Conservation (phyloP, 495 filamentous ascomycete genomes). For the Penicillium paxilli region DNA sequence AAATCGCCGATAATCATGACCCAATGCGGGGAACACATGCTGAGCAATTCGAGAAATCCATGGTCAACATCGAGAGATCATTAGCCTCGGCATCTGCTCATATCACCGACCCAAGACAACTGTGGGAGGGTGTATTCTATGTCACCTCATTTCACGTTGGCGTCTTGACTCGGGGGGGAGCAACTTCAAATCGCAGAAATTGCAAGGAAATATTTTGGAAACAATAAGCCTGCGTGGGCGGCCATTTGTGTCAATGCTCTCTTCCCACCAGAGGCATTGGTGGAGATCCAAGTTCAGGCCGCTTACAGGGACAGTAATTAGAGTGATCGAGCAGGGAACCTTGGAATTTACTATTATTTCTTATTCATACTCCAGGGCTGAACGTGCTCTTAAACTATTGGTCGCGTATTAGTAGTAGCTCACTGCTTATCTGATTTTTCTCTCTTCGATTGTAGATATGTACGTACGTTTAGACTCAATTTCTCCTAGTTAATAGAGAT, state of each 20-base stretch:
- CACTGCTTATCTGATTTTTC: too few relatives aligned
- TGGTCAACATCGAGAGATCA: conserved; percentile 8
- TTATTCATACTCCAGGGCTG: too few relatives aligned
- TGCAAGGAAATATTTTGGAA: conserved; percentile 4
- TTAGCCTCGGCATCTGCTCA: conserved; percentile 4
- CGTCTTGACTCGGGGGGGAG: not conserved
- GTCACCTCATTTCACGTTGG: conserved; percentile 4
- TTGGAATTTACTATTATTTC: too few relatives aligned
- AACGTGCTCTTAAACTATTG: too few relatives aligned
- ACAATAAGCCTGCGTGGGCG: conserved; percentile 1
- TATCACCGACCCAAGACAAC: not conserved
- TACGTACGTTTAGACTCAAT: too few relatives aligned
- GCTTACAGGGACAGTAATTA: not conserved
- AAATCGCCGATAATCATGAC: conserved; percentile 8
- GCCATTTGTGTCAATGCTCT: conserved; percentile 3
- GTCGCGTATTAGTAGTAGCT: too few relatives aligned
- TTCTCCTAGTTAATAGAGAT: too few relatives aligned
- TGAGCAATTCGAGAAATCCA: conserved; percentile 12
- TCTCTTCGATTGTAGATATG: too few relatives aligned
- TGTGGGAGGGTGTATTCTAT: not conserved
- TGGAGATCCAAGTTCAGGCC: conserved; percentile 1
- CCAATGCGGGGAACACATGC: conserved; percentile 7
- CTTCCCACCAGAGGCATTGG: conserved; percentile 2
- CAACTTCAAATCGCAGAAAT: conserved; percentile 4
- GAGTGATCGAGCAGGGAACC: too few relatives aligned